Percentiles rank a stretch among this genome's conserved stretches.
These are phyloP conservation scores for Lecanicillium sp. DNA, from an alignment of 2,329 filamentous ascomycete genomes.

Conservation along the genomic window DNA sequence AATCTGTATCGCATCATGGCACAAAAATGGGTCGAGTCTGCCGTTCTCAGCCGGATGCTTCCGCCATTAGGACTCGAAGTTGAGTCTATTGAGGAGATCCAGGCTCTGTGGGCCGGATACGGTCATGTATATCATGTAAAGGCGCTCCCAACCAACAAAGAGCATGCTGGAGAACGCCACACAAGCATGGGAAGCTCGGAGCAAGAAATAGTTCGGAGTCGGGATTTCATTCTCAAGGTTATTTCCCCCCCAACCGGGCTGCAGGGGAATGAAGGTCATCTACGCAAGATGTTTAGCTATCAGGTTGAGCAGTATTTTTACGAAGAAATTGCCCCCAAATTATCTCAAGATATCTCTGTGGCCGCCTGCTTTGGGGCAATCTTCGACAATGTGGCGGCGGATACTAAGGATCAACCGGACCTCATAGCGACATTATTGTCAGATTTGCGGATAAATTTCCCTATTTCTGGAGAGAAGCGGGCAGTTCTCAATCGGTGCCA, in stretches of 20 bases:
- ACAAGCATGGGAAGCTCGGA: neutral
- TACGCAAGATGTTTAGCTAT: slow-evolving; percentile 59
- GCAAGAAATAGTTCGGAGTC: slow-evolving; percentile 12
- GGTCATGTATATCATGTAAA: slow-evolving; percentile 47
- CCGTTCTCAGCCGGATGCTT: slow-evolving; percentile 17
- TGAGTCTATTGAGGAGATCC: slow-evolving; percentile 27
- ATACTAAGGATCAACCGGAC: slow-evolving; percentile 22
- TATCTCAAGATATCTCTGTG: slow-evolving; percentile 36
- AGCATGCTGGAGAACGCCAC: slow-evolving; percentile 7
- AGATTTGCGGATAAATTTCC: slow-evolving; percentile 45
- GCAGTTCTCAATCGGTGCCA: slow-evolving; percentile 36
- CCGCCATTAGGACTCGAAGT: slow-evolving; percentile 31
- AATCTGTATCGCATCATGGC: neutral
- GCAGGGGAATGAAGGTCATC: slow-evolving; percentile 47
- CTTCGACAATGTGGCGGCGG: slow-evolving; percentile 11
- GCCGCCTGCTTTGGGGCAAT: slow-evolving; percentile 42
- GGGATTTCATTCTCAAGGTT: slow-evolving; percentile 48
- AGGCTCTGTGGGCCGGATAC: slow-evolving; percentile 42
- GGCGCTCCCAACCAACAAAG: slow-evolving; percentile 25
- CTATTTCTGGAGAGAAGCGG: slow-evolving; percentile 47
- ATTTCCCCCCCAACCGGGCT: slow-evolving; percentile 41
- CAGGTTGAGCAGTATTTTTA: slow-evolving; percentile 62
- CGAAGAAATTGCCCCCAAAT: slow-evolving; percentile 39
- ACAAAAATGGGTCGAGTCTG: neutral
- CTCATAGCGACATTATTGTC: slow-evolving; percentile 48